Evolutionary conservation across 768 basidiomycete species (phyloP), one percentile per base, ranked within the genome.

Genomic region (Suillus bovinus): DNA sequence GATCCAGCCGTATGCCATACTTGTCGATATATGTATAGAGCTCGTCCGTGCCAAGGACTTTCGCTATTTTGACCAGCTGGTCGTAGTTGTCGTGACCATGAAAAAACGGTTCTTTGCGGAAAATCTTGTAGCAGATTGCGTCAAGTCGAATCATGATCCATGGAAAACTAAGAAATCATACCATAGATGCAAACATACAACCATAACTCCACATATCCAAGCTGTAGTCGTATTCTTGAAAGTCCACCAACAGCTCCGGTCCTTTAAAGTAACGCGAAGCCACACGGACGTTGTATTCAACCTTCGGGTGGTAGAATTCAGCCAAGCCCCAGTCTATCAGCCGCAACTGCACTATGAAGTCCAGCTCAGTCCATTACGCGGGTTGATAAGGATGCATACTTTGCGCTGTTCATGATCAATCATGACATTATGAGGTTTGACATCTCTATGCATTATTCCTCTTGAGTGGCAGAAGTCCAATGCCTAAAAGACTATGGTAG

Each of bases 141-240:
- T 55, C 44, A 60, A 58, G 29, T 36, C 34, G 6, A 55, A 38
- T 29, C 61, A 59, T n/a, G 7, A 36, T 58, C 13, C n/a, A 5
- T 46, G 13, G 9, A 46, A 42, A 27, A 33, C 50, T 22, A 54
- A 41, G n/a, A 69, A 22, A 46, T 38, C 83, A 68, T 72, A 96
- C 96, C 96, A 99, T 98, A 20, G 93, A 94, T 10, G 96, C 96
- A 76, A 96, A 97, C 94, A 96, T 99, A 74, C 96, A 98, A 20
- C 96, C 96, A 71, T 92, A 89, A 78, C 93, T 95, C 96, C 96
- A 99, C 93, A 99, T 94, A 75, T 99, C 96, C 69, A 98, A 78
- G 76, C 91, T 93, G 74, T 97, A 97, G 75, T 99, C 96, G 67
- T 99, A 99, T 74, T 97, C 94, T 75, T 97, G 96, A 80, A 97